Base-by-base conservation (phyloP, 169 alveolate genomes). In the Condylostoma magnum region DNA sequence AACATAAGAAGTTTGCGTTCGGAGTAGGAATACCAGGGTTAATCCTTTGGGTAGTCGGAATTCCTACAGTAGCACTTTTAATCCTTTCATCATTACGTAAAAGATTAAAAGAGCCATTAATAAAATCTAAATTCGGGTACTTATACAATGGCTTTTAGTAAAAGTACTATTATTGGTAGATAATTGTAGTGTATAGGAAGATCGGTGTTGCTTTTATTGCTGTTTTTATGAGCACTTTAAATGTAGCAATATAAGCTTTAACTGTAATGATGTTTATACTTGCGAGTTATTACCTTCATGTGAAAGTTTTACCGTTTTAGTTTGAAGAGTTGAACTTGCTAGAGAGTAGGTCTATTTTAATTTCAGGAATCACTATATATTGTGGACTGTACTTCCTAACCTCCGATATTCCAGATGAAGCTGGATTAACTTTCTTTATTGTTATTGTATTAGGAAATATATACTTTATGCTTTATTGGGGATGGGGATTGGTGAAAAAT, bases 211-310 rank as follows among this genome's bases (percentile, higher is more conserved):
- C 68, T 30, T 66, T 77, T 30, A n/a, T 60, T 22, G 28, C 79
- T n/a, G 76, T 68, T 5, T 74, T 75, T 44, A 43, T 80, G 8
- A n/a, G n/a, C n/a, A n/a, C n/a, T n/a, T n/a, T n/a, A n/a, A n/a
- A n/a, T n/a, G n/a, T n/a, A n/a, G n/a, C n/a, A n/a, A 53, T 75
- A 15, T 63, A 82, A 67, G 89, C 86, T 2, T 53, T 77, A 8
- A 68, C 70, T 8, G 68, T 63, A 0, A 48, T 81, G 31, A 6
- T 57, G 3, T 38, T 81, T 18, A 15, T 81, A 27, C 52, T 75
- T 20, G 6, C 28, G 6, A 31, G 51, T 38, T 20, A 68, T 18
- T 36, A 50, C n/a, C 30, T 68, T 30, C 75, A 80, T 20, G 34
- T 37, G 3, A 48, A 69, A 38, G 4, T 4, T 6, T 34, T 57